Conservation (phyloP, 192 early-diverging fungal species). For the Linnemannia hyalina region DNA sequence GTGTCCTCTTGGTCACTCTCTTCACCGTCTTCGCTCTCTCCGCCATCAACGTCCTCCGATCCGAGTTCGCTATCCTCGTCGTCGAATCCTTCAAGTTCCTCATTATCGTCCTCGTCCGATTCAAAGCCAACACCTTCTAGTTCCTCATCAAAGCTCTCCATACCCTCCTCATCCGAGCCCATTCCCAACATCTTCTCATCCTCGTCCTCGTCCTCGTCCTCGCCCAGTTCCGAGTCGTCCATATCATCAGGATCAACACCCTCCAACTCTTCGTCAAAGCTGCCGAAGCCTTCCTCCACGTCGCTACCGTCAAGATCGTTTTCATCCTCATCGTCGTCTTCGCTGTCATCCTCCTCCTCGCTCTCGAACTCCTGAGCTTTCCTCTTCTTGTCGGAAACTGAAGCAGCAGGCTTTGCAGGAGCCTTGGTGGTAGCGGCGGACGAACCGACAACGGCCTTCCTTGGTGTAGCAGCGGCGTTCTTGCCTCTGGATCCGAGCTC, state of each 20-base stretch:
- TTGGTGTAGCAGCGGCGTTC: neutral
- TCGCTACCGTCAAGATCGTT: conserved; percentile 31
- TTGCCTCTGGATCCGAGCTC: conserved; percentile 38
- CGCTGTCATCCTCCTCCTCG: conserved; percentile 36
- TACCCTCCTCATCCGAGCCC: conserved; percentile 17
- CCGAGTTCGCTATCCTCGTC: conserved; percentile 36
- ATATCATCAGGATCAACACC: conserved; percentile 50
- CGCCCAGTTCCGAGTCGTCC: conserved; percentile 37
- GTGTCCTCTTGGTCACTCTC: conserved; percentile 12
- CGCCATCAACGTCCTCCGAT: conserved; percentile 49
- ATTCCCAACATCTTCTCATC: conserved; percentile 11
- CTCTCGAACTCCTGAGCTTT: conserved; percentile 44
- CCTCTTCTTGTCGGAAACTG: conserved; percentile 19
- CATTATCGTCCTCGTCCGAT: conserved; percentile 30
- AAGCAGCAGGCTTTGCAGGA: neutral
- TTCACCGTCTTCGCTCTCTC: conserved; percentile 51
- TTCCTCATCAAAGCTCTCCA: conserved; percentile 54
- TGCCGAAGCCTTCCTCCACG: conserved; percentile 41
- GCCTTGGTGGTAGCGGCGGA: neutral
- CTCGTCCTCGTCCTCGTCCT: conserved; percentile 41
- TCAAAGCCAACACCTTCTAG: conserved; percentile 26
- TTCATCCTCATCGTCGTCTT: conserved; percentile 28
- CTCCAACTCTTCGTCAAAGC: conserved; percentile 59
- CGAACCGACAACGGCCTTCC: neutral
- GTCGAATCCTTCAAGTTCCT: conserved; percentile 37